These are phyloP conservation scores for Stellera chamaejasme DNA, from an alignment of 345 rosid genomes.

Conservation along the genomic window DNA sequence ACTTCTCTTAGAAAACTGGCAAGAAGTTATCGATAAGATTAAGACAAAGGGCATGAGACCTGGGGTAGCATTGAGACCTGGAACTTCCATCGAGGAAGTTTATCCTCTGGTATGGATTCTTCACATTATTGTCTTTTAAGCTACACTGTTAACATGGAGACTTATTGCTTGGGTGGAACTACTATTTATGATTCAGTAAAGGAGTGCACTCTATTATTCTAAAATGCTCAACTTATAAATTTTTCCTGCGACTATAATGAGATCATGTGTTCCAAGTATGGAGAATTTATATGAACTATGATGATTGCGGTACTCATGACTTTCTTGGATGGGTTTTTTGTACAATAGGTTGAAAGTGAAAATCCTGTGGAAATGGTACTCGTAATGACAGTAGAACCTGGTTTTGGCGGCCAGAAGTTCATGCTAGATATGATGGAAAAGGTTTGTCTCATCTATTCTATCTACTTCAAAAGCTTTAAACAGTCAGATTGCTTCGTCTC, in stretches of 20 bases:
- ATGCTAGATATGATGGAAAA: constrained; percentile 85
- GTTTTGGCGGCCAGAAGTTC: constrained; percentile 92
- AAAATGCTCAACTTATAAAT: no score
- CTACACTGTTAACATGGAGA: background rate
- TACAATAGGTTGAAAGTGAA: constrained; percentile 54
- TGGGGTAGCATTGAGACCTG: constrained; percentile 75
- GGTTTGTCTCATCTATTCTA: constrained; percentile 25
- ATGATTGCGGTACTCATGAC: no score
- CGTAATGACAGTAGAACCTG: constrained; percentile 92
- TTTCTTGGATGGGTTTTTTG: background rate
- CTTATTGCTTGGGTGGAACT: no score
- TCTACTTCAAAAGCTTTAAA: background rate
- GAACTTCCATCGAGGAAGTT: constrained; percentile 78
- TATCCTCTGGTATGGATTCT: constrained; percentile 59
- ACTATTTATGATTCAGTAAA: no score
- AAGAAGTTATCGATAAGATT: constrained; percentile 52
- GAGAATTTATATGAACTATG: no score
- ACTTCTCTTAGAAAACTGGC: constrained; percentile 63
- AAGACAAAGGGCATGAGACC: constrained; percentile 88
- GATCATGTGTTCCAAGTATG: no score
- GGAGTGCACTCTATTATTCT: no score
- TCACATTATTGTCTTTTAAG: background rate
- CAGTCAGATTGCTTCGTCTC: background rate
- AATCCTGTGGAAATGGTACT: constrained; percentile 90
- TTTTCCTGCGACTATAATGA: no score